phyloP scores from a whole-genome alignment of 331 rosid species.

The Saraca asoca region DNA sequence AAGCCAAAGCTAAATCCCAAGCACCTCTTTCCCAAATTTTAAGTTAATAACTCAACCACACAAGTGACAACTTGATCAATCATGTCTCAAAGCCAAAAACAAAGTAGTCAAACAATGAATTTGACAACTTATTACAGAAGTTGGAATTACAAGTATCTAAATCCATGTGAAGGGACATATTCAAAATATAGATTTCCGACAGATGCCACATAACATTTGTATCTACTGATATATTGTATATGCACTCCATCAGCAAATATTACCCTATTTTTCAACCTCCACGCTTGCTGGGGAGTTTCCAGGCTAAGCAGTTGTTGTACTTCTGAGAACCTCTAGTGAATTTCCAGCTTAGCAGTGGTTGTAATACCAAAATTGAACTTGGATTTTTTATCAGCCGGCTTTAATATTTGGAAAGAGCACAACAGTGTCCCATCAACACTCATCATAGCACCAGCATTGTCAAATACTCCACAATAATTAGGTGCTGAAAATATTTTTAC shows the following conservation, averaged over 20 bases:
- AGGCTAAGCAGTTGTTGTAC: too few relatives aligned
- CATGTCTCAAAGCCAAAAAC: neutral
- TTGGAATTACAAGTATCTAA: constrained; percentile 9
- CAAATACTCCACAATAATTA: constrained; percentile 84
- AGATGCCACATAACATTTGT: constrained; percentile 16
- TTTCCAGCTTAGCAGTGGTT: constrained; percentile 26
- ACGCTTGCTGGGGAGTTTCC: too few relatives aligned
- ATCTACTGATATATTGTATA: neutral
- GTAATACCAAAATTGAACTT: constrained; percentile 59
- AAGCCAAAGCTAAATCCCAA: constrained; percentile 16
- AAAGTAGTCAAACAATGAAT: constrained; percentile 12
- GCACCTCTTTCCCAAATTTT: neutral
- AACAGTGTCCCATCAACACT: constrained; percentile 79
- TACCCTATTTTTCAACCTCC: constrained; percentile 11
- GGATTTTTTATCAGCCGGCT: constrained; percentile 61
- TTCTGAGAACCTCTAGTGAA: too few relatives aligned
- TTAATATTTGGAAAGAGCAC: constrained; percentile 90
- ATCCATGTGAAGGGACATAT: neutral
- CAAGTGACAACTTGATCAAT: constrained; percentile 8
- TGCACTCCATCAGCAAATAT: constrained; percentile 17
- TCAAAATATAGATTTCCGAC: constrained; percentile 5
- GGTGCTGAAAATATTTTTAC: constrained; percentile 87
- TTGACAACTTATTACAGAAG: constrained; percentile 14
- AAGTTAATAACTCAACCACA: constrained; percentile 1
- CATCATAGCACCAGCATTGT: constrained; percentile 94